Conservation (phyloP, 2,329 filamentous ascomycete genomes). For the Penicillium janthinellum region DNA sequence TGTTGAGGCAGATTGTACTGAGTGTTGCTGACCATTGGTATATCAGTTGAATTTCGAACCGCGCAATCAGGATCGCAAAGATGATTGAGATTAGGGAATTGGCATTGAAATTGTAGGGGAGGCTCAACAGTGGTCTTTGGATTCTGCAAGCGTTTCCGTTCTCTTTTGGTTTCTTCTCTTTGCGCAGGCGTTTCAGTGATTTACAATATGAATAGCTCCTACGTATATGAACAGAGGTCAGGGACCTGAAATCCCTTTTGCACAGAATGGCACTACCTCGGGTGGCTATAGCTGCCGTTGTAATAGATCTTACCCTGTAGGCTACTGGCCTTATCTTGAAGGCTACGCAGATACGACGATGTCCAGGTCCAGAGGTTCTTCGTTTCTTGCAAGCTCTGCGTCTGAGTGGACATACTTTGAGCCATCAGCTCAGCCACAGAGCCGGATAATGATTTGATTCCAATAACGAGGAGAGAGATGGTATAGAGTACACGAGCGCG, state of each 20-base stretch:
- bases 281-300: no score
- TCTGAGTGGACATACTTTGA: background rate
- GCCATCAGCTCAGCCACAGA: constrained; percentile 3
- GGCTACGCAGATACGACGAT: background rate
- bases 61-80: constrained; percentile 58
- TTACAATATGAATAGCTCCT: background rate
- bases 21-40: background rate
- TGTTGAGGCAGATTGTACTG: background rate
- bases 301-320: no score
- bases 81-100: constrained; percentile 21
- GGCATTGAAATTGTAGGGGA: background rate
- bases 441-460: constrained; percentile 12
- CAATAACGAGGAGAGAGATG: constrained; percentile 27
- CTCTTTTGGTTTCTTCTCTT: background rate
- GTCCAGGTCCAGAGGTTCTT: background rate
- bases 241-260: no score
- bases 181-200: background rate
- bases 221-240: background rate
- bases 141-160: background rate
- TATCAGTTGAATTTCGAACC: constrained; percentile 68
- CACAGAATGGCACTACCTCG: no score
- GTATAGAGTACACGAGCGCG: constrained; percentile 29
- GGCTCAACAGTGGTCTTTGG: background rate
- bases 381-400: constrained; percentile 1
- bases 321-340: no score